Evolutionary conservation across 2,329 filamentous ascomycete species (phyloP), one percentile per base, ranked within the genome.

Genomic region (Fusarium sp.): DNA sequence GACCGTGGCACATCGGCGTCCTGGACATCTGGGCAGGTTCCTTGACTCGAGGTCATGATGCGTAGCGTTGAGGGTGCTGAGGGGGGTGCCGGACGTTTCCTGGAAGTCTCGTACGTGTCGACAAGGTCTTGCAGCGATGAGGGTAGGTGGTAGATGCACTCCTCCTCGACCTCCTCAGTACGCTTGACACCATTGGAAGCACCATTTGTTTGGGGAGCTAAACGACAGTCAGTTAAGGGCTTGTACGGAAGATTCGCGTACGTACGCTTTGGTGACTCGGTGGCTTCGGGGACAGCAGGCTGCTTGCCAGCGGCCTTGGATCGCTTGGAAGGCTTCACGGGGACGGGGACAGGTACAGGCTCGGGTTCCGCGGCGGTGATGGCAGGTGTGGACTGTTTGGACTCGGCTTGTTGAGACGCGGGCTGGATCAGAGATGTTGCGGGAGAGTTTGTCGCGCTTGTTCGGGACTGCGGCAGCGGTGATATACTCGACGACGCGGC

Each of bases 61-160:
- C 92, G 90, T 79, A 94, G 88, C 61, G 94, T 91, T 48, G 92
- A 87, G 37, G 91, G 90, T 63, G 93, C 91, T 22, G 89, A 87
- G 6, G 89, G 86, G 18, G 90, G 87, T 63, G 88, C 84, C 27
- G 90, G 88, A 35, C 93, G 91, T 79, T 91, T 92, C 84, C 94
- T 96, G 2, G 94, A 94, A 16, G 91, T 89, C 82, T 98, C 95
- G 80, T 95, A 98, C 0, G 95, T 95, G 68, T 98, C 94, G 20
- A 98, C 90, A 37, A 99, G 87, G 81, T 99, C 97, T 79, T 95
- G 94, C 64, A 99, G 86, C 33, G 94, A 95, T 8, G 95, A 91
- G 5, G 97, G 97, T 41, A 99, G 89, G 82, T 98, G 95, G 82
- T 96, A 99, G 77, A 98, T 93, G 14, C 94, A 97, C 83, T 98